Base-by-base conservation (phyloP, 2,329 filamentous ascomycete species). In the Xylariaceae sp. region DNA sequence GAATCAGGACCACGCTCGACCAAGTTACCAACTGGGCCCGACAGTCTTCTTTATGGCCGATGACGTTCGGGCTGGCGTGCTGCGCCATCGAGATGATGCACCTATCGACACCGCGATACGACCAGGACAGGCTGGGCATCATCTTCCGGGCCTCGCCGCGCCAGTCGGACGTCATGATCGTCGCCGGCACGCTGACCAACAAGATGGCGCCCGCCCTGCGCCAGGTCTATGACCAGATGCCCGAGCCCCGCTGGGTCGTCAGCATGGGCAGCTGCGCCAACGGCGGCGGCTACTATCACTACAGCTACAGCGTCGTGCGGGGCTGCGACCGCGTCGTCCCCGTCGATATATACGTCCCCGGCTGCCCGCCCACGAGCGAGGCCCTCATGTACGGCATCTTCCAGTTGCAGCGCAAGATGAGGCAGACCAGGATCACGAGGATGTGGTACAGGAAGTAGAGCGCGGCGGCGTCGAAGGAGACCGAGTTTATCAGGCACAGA, bases 191-290 rank as follows among this genome's bases (percentile, higher is more conserved):
- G 26, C 83, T 96, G 60, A 96, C 91, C 66, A 96, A 96, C 82
- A 96, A 96, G 81, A 96, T 96, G 92, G 91, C 91, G 1, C 91
- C 92, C 2, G 92, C 92, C 32, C 79, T 96, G 70, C 83, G 92
- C 74, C 90, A 95, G 77, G 89, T 96, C 60, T 96, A 96, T 78
- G 92, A 96, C 75, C 92, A 96, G 80, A 96, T 96, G 91, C 91
- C 91, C 26, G 91, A 96, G 29, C 91, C 91, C 18, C 83, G 89
- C 70, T 96, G 91, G 91, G 91, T 93, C 66, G 74, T 85, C 68
- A 90, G 86, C 66, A 93, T 93, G 90, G 90, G 90, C 12, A 90
- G 86, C 69, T 93, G 90, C 73, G 90, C 90, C 58, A 93, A 93
- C 74, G 90, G 90, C 49, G 90, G 90, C 59, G 90, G 90, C 51